Conservation (phyloP, 2,329 filamentous ascomycete genomes). For the Dactylellina parvicollis region DNA sequence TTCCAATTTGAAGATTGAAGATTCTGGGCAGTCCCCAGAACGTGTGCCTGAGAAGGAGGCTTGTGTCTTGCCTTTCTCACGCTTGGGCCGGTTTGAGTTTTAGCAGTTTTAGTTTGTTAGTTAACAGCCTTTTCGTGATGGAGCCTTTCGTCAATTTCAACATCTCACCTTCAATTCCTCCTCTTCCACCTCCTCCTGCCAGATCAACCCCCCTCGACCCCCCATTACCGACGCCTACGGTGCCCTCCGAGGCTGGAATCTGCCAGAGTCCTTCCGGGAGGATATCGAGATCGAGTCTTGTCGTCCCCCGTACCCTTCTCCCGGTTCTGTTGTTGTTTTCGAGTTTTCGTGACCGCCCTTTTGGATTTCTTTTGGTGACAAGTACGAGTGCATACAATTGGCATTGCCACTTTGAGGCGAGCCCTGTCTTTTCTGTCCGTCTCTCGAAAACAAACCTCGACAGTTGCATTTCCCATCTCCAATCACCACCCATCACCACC, state of each 20-base stretch:
- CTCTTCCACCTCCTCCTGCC: not conserved
- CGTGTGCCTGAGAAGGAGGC: conserved; percentile 14
- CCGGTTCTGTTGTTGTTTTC: not conserved
- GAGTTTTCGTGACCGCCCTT: conserved; percentile 10
- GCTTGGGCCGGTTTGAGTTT: not conserved
- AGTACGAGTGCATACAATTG: conserved; percentile 23
- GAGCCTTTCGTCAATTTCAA: conserved; percentile 30
- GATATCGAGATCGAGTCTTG: too few relatives aligned
- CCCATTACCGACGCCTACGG: too few relatives aligned
- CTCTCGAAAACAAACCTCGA: conserved; percentile 13
- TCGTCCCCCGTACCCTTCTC: too few relatives aligned
- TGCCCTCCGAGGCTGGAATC: too few relatives aligned
- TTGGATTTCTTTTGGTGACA: conserved; percentile 4
- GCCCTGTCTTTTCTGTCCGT: conserved; percentile 13
- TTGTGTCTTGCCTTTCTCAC: not conserved
- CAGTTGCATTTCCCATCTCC: conserved; percentile 2
- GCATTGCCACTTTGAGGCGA: conserved; percentile 41
- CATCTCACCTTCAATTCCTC: conserved; percentile 28
- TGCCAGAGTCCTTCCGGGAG: too few relatives aligned
- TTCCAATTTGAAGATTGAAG: conserved; percentile 29
- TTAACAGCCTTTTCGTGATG: conserved; percentile 36
- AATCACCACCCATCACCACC: not conserved
- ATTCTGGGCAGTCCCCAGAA: conserved; percentile 32
- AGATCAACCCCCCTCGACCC: not conserved
- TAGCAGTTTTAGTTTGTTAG: not conserved